Evolutionary conservation across 495 filamentous ascomycete genomes (phyloP).

Genomic region (Xylaria acuta): DNA sequence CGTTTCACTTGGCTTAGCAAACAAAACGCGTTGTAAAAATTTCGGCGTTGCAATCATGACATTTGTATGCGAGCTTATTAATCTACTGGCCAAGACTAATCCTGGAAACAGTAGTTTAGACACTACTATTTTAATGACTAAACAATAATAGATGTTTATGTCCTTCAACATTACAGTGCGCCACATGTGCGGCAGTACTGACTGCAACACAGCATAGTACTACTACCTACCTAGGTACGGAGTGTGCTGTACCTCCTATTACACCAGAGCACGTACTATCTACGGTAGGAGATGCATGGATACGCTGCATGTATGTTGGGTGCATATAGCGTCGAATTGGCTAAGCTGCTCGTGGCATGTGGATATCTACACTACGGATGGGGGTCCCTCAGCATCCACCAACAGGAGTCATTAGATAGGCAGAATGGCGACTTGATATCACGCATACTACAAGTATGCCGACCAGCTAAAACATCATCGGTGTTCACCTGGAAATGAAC

Average conservation of each 20-base stretch:
- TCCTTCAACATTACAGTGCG: background rate
- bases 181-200: background rate
- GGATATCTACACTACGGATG: background rate
- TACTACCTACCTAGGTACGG: background rate
- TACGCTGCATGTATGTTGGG: background rate
- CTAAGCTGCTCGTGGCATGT: conserved; percentile 21
- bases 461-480: background rate
- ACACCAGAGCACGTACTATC: background rate
- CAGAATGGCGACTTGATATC: conserved; percentile 3
- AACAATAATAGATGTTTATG: background rate
- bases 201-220: background rate
- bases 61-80: conserved; percentile 3
- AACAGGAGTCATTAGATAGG: background rate
- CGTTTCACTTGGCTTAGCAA: background rate
- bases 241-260: background rate
- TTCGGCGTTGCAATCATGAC: background rate
- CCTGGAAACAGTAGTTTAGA: background rate
- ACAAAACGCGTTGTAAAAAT: background rate
- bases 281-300: background rate
- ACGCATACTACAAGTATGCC: background rate
- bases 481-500: background rate
- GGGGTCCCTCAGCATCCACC: too few species aligned
- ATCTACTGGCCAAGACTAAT: background rate
- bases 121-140: background rate
- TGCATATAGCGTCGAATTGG: conserved; percentile 4